Base-by-base conservation (phyloP, 2,329 filamentous ascomycete genomes). In the Fusarium oligoseptatum region DNA sequence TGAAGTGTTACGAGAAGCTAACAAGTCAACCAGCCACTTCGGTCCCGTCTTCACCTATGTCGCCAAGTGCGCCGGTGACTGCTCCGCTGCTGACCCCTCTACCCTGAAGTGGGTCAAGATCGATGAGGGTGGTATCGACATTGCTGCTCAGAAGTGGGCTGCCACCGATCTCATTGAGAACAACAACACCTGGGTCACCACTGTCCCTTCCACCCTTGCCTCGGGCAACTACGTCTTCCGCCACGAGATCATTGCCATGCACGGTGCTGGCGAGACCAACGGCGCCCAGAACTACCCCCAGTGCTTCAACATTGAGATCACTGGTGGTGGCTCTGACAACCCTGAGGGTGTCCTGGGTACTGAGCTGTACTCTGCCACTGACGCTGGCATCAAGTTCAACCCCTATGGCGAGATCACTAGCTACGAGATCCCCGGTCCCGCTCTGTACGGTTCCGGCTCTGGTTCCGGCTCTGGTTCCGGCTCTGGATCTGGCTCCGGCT, bases 91-190 rank as follows among this genome's bases (percentile, higher is more conserved):
- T 64, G 87, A 89, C 82, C 88, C 89, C 81, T 82, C 82, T 5
- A 78, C 82, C 4, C 85, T 92, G 50, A 82, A 88, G 76, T 92
- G 88, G 83, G 89, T 92, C 85, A 93, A 93, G 87, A 92, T 93
- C 67, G 87, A 88, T 57, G 87, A 87, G 72, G 91, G 89, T 74
- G 85, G 90, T 37, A 82, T 87, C 67, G 70, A 78, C 45, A 78
- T 83, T 63, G 83, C 81, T 68, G 82, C 81, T 58, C 70, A 80
- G 70, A 75, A 67, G 9, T 85, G 84, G 83, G 81, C 80, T 37
- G 77, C 82, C 36, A 77, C 77, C 70, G 80, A 86, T 11, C 80
- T 90, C 66, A 87, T 88, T 78, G 77, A 81, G 70, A 80, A 81
- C 87, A 77, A 80, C 76, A 82, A 82, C 75, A 81, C 76, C 20